Evolutionary conservation across 2,329 filamentous ascomycete genomes (phyloP).

Genomic region (Didymosphaeria variabile): DNA sequence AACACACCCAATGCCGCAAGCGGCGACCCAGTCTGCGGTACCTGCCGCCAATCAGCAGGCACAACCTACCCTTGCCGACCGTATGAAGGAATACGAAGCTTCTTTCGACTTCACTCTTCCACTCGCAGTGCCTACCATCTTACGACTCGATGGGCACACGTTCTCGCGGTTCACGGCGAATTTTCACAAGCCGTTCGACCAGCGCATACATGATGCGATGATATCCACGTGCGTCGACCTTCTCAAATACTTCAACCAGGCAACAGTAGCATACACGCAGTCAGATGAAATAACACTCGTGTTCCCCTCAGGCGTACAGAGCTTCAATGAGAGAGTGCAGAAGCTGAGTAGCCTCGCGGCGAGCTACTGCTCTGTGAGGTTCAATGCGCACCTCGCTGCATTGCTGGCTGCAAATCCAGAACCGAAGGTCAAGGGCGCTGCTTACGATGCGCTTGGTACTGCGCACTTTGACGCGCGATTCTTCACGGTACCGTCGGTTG

Average conservation of each 20-base stretch:
- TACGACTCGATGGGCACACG: slow-evolving; percentile 42
- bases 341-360: slow-evolving; percentile 41
- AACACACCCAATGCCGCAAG: slow-evolving; percentile 5
- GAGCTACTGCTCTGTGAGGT: slow-evolving; percentile 39
- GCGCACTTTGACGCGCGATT: slow-evolving; percentile 44
- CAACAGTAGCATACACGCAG: slow-evolving; percentile 45
- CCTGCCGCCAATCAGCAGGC: not conserved
- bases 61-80: slow-evolving; percentile 31
- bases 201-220: slow-evolving; percentile 45
- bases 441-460: slow-evolving; percentile 26
- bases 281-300: slow-evolving; percentile 46
- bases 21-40: not conserved
- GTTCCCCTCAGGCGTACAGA: slow-evolving; percentile 38
- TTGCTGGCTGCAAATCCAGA: slow-evolving; percentile 26
- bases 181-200: slow-evolving; percentile 41
- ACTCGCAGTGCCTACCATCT: slow-evolving; percentile 28
- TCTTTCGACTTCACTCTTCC: slow-evolving; percentile 35
- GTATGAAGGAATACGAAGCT: slow-evolving; percentile 46
- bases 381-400: slow-evolving; percentile 34
- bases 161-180: slow-evolving; percentile 42
- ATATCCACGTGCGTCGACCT: slow-evolving; percentile 34
- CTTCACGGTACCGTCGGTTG: slow-evolving; percentile 35
- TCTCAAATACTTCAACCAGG: slow-evolving; percentile 37
- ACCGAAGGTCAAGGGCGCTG: slow-evolving; percentile 27
- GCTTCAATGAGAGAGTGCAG: slow-evolving; percentile 41